A percentile compares a stretch with the other conserved stretches of the same genome.
Evolutionary conservation across 306 rosid species (phyloP).

Genomic region (Cicer arietinum): DNA sequence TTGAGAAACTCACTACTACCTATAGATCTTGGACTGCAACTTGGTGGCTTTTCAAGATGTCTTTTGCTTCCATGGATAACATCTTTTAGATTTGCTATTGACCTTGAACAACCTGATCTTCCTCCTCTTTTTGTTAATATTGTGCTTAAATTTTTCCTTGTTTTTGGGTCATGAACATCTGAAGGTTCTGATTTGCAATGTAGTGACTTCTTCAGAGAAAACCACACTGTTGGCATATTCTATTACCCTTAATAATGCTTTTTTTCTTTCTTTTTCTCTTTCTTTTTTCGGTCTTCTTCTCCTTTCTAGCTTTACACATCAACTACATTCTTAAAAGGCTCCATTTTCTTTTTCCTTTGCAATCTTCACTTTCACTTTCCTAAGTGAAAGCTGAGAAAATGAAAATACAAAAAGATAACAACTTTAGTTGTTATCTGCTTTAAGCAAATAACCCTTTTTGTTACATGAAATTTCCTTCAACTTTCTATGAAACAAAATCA

Average conservation of each 20-base stretch:
- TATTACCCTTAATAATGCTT: neutral
- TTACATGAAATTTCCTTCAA: constrained; percentile 33
- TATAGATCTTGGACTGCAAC: constrained; percentile 91
- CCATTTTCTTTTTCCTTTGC: constrained; percentile 34
- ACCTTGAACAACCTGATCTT: constrained; percentile 88
- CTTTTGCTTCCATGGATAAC: constrained; percentile 91
- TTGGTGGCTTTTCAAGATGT: constrained; percentile 81
- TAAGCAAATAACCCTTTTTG: constrained; percentile 30
- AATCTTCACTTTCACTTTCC: constrained; percentile 34
- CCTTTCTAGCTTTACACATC: constrained; percentile 17
- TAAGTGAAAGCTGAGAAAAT: constrained; percentile 43
- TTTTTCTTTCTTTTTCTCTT: neutral
- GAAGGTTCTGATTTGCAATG: constrained; percentile 92
- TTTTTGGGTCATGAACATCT: constrained; percentile 84
- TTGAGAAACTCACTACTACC: constrained; percentile 92
- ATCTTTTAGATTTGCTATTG: constrained; percentile 89
- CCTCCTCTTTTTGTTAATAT: constrained; percentile 72
- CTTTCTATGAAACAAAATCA: constrained; percentile 41
- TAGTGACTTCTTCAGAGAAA: constrained; percentile 77
- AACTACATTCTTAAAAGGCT: constrained; percentile 43
- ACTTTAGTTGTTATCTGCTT: constrained; percentile 39
- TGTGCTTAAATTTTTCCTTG: constrained; percentile 69
- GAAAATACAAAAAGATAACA: constrained; percentile 20
- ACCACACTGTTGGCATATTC: constrained; percentile 89
- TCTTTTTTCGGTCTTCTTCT: neutral